Evolutionary conservation across 202 grass and related monocot genomes (phyloP), one percentile per base, ranked within the genome.

Genomic region (Carex arenaria): DNA sequence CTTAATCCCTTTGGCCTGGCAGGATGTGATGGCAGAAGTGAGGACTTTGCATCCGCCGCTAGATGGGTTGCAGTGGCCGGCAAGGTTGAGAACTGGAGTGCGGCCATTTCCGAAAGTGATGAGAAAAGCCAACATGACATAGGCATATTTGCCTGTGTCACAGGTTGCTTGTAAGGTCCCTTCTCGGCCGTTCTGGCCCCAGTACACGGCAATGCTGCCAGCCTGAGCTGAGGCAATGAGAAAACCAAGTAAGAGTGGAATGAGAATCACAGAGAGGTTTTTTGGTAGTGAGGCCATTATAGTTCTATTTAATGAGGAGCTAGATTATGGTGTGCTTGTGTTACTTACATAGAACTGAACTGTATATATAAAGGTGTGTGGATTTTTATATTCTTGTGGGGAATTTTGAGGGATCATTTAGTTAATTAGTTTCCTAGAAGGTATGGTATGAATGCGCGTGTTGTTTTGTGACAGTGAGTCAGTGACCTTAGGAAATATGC

Each of bases 121-220:
- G 67, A 97, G 90, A 92, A 94, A 97, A 8, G 94, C 87, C 22
- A 97, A 61, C 55, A 76, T 94, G 36, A 93, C 89, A 88, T 67
- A 91, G 67, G 78, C 79, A 90, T 89, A 97, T 67, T 88, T 91
- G 5, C 92, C 92, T 0, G 92, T 89, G 1, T 86, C 90, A 81
- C 94, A 97, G 15, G 90, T 65, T 71, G 82, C 10, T 26, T 83
- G 65, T 20, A 97, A 82, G 80, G 85, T 88, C 56, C 88, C 90
- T 72, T 97, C 92, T 71, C 72, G 76, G 67, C 88, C 90, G 36
- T 1, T 5, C 36, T 97, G 90, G 77, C 92, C 94, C 94, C 92
- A 97, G 90, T 97, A 97, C 73, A 97, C 83, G 3, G 90, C 90
- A 43, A 97, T 92, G 70, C 64, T 65, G 36, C 90, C 88, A 38